Percentiles rank a stretch among this genome's conserved stretches.
phyloP scores from a whole-genome alignment of 768 basidiomycete genomes.

The Pleurotus eryngii region DNA sequence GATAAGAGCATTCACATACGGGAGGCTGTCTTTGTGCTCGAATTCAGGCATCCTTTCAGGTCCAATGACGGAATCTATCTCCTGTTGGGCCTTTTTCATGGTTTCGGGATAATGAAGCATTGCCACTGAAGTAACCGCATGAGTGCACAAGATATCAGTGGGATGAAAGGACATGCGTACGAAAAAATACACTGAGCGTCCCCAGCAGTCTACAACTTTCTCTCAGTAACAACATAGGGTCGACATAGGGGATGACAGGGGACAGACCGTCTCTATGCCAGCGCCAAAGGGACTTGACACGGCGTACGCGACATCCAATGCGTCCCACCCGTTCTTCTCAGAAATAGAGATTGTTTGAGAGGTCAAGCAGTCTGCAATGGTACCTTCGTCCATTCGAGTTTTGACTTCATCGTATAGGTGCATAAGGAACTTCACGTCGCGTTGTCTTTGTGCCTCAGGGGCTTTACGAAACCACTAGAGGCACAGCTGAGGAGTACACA shows the following conservation, averaged over 20 bases:
- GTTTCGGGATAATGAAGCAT: constrained; percentile 37
- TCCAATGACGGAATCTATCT: constrained; percentile 35
- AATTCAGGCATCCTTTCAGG: constrained; percentile 34
- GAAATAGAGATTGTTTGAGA: constrained; percentile 32
- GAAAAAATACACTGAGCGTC: constrained; percentile 27
- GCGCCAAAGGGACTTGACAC: constrained; percentile 44
- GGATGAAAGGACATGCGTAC: constrained; percentile 14
- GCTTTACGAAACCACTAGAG: constrained; percentile 44
- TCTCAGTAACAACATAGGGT: background rate
- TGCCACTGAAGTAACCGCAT: constrained; percentile 21
- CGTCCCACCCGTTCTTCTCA: constrained; percentile 34
- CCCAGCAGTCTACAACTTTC: constrained; percentile 24
- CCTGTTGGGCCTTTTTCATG: constrained; percentile 36
- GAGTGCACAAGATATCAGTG: too few relatives aligned
- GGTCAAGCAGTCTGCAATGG: constrained; percentile 37
- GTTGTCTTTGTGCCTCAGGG: constrained; percentile 32
- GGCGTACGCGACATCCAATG: constrained; percentile 42
- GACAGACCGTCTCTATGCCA: constrained; percentile 39
- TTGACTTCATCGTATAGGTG: constrained; percentile 41
- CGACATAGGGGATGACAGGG: background rate
- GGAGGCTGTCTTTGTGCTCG: constrained; percentile 29
- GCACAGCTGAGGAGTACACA: constrained; percentile 19
- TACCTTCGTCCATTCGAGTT: constrained; percentile 34
- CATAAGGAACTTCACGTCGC: constrained; percentile 36
- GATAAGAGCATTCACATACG: constrained; percentile 34